phyloP scores from a whole-genome alignment of 2,329 filamentous ascomycete species.

The Ophiosphaerella korrae region DNA sequence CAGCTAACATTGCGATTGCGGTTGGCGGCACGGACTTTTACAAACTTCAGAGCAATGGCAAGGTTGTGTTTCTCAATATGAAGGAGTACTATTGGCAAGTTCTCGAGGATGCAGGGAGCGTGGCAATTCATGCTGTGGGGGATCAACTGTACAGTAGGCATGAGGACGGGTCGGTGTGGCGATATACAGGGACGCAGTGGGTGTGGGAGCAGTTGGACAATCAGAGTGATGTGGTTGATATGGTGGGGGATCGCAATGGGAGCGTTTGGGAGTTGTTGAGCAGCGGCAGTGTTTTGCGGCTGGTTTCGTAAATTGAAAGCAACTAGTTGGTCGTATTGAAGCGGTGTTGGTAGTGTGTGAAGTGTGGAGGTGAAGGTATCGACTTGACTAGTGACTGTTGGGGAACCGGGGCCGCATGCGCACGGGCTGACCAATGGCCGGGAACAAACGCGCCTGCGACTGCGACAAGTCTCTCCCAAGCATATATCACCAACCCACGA shows the following conservation, averaged over 20 bases:
- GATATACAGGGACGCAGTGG: slow-evolving; percentile 32
- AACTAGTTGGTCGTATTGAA: too few species aligned
- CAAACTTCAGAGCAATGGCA: slow-evolving; percentile 31
- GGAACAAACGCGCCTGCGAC: too few species aligned
- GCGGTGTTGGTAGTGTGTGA: background rate
- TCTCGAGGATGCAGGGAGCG: slow-evolving; percentile 23
- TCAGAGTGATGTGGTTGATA: slow-evolving; percentile 3
- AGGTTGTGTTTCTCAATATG: slow-evolving; percentile 33
- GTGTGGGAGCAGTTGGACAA: slow-evolving; percentile 36
- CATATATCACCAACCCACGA: slow-evolving; percentile 3
- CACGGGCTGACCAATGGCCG: too few species aligned
- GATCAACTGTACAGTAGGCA: slow-evolving; percentile 29
- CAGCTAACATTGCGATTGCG: slow-evolving; percentile 28
- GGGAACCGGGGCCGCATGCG: too few species aligned
- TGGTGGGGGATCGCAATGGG: slow-evolving; percentile 31
- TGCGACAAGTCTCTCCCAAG: background rate
- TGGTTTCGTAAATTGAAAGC: slow-evolving; percentile 20
- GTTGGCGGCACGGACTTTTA: slow-evolving; percentile 37
- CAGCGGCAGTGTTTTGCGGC: slow-evolving; percentile 25
- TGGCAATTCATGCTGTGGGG: slow-evolving; percentile 23
- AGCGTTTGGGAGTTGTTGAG: slow-evolving; percentile 28
- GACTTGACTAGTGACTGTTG: too few species aligned
- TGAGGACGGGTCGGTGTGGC: slow-evolving; percentile 31
- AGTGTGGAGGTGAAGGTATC: background rate
- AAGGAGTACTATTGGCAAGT: slow-evolving; percentile 25